Evolutionary conservation across 306 rosid species (phyloP).

Genomic region (Arachis stenosperma): DNA sequence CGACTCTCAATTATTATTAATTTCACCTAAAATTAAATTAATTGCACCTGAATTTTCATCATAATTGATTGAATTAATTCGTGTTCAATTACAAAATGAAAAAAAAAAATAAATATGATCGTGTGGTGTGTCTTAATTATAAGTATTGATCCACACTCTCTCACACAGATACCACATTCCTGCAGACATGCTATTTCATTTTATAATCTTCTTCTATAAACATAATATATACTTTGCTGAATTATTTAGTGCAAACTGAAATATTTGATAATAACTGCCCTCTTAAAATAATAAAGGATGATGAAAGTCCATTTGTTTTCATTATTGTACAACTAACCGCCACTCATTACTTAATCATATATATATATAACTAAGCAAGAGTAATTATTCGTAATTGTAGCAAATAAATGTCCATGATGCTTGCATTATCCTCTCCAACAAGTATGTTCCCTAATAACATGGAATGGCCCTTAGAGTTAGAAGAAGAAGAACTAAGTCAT

Average conservation of each 20-base stretch:
- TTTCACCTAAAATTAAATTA: no score
- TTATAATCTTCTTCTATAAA: neutral
- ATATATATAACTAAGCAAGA: no score
- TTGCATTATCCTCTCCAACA: conserved; percentile 40
- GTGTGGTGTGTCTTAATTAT: neutral
- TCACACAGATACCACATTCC: conserved; percentile 32
- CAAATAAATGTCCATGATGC: conserved; percentile 35
- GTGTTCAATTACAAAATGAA: no score
- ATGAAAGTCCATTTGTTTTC: no score
- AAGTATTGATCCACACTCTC: conserved; percentile 15
- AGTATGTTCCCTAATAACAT: conserved; percentile 28
- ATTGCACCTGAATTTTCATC: no score
- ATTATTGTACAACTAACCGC: no score
- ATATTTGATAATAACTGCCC: neutral
- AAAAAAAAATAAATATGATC: no score
- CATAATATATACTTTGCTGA: neutral
- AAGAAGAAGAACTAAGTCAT: conserved; percentile 35
- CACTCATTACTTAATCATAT: no score
- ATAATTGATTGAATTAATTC: no score
- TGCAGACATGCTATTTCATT: conserved; percentile 33
- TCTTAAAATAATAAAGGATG: no score
- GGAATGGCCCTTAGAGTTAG: conserved; percentile 46
- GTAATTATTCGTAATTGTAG: neutral
- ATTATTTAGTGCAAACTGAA: conserved; percentile 6
- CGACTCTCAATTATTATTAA: no score